Conservation (phyloP, 129 eudicot genomes). For the Escallonia rubra region DNA sequence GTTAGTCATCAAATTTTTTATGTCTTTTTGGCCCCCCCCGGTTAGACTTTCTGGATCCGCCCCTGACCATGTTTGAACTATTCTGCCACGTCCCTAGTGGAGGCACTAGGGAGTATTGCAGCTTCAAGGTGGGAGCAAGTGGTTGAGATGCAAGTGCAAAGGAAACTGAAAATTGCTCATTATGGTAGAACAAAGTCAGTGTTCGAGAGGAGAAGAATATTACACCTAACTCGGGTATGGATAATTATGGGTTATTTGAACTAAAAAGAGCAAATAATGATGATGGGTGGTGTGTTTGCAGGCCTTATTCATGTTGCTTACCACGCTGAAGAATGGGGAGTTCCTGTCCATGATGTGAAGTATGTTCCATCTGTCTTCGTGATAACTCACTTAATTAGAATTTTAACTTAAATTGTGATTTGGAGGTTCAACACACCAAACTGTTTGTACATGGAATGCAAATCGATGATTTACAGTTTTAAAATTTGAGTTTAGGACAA, state of each 20-base stretch:
- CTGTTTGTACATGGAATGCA: too few species aligned
- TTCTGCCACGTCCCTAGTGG: slow-evolving; percentile 35
- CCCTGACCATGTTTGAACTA: slow-evolving; percentile 30
- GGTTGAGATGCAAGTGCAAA: slow-evolving; percentile 67
- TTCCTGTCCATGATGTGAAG: slow-evolving; percentile 87
- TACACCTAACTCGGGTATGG: slow-evolving; percentile 70
- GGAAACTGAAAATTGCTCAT: slow-evolving; percentile 86
- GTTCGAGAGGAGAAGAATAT: slow-evolving; percentile 59
- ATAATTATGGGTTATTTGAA: too few species aligned
- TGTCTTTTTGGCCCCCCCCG: too few species aligned
- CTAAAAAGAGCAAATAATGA: too few species aligned
- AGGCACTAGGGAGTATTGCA: slow-evolving; percentile 76
- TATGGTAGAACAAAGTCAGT: slow-evolving; percentile 72
- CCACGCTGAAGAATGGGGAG: slow-evolving; percentile 98
- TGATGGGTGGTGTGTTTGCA: slow-evolving; percentile 13
- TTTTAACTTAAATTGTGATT: neutral
- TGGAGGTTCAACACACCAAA: too few species aligned
- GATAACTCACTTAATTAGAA: neutral
- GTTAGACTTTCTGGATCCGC: too few species aligned
- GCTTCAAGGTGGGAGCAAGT: slow-evolving; percentile 86
- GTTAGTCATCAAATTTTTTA: too few species aligned
- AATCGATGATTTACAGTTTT: too few species aligned
- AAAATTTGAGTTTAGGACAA: too few species aligned
- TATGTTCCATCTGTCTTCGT: slow-evolving; percentile 18
- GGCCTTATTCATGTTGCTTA: slow-evolving; percentile 76